phyloP scores from a whole-genome alignment of 768 basidiomycete species.

The Amanita jacksonii region DNA sequence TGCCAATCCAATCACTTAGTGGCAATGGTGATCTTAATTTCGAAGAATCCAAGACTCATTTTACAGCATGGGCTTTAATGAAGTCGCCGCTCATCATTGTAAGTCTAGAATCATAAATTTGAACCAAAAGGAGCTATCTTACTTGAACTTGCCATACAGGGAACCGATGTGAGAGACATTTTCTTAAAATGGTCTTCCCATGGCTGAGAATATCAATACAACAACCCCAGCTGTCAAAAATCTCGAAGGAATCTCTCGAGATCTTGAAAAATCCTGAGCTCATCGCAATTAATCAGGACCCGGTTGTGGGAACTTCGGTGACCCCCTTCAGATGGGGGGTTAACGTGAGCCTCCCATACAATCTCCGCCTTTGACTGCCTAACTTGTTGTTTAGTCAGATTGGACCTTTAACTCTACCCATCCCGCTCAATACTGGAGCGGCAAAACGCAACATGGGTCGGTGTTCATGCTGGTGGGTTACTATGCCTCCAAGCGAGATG shows the following conservation, averaged over 20 bases:
- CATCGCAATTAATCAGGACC: slow-evolving; percentile 62
- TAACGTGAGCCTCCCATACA: slow-evolving; percentile 29
- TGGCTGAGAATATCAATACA: neutral
- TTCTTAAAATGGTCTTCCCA: neutral
- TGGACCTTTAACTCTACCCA: slow-evolving; percentile 34
- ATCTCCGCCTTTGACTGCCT: neutral
- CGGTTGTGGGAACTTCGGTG: slow-evolving; percentile 47
- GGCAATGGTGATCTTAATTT: slow-evolving; percentile 54
- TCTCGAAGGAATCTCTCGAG: slow-evolving; percentile 37
- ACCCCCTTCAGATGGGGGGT: slow-evolving; percentile 65
- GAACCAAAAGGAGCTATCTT: neutral
- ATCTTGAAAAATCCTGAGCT: slow-evolving; percentile 58
- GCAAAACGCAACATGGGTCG: slow-evolving; percentile 52
- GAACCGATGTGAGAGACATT: slow-evolving; percentile 24
- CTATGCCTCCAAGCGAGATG: neutral
- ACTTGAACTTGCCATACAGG: slow-evolving; percentile 14
- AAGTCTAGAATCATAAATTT: slow-evolving; percentile 4
- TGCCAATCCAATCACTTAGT: slow-evolving; percentile 19
- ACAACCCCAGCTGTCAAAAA: slow-evolving; percentile 37
- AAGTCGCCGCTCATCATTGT: slow-evolving; percentile 58
- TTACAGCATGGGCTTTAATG: slow-evolving; percentile 66
- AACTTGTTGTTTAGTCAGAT: slow-evolving; percentile 23
- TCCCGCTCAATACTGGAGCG: slow-evolving; percentile 69
- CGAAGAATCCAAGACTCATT: slow-evolving; percentile 61
- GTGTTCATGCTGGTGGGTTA: slow-evolving; percentile 54